These are phyloP conservation scores for Rasamsonia emersonii DNA, from an alignment of 2,329 filamentous ascomycete species.

Conservation along the genomic window DNA sequence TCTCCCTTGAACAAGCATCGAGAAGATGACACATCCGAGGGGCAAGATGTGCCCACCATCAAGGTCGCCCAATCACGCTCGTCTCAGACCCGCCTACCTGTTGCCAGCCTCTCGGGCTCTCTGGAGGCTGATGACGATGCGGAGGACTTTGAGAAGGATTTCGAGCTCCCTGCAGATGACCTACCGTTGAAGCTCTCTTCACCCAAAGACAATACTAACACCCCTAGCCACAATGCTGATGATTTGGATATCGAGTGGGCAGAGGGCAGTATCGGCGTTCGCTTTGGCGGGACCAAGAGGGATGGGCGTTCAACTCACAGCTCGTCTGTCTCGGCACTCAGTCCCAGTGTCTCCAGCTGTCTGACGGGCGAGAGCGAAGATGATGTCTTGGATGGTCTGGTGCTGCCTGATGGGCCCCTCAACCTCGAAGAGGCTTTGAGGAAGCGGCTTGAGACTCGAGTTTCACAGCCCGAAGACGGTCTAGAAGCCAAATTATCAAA, in stretches of 20 bases:
- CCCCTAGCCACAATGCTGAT: constrained; percentile 54
- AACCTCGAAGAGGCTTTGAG: constrained; percentile 73
- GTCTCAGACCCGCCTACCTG: constrained; percentile 43
- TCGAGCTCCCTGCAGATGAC: constrained; percentile 61
- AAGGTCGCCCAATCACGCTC: constrained; percentile 32
- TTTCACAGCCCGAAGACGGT: constrained; percentile 20
- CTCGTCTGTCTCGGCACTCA: constrained; percentile 81
- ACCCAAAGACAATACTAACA: constrained; percentile 54
- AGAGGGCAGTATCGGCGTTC: constrained; percentile 84
- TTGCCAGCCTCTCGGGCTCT: constrained; percentile 43
- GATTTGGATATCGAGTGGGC: constrained; percentile 81
- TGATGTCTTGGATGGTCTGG: constrained; percentile 80
- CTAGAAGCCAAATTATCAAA: constrained; percentile 13
- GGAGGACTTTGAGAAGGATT: constrained; percentile 64
- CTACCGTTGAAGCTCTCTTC: constrained; percentile 54
- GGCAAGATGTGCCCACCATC: constrained; percentile 5
- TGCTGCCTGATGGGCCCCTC: constrained; percentile 74
- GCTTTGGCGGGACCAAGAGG: constrained; percentile 76
- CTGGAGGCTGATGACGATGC: constrained; percentile 34
- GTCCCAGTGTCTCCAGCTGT: constrained; percentile 85
- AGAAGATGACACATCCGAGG: constrained; percentile 2
- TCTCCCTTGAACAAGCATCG: background rate
- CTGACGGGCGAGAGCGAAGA: constrained; percentile 90
- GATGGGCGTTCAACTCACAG: constrained; percentile 73
- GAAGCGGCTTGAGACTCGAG: constrained; percentile 51